Conservation (phyloP, 257 asterid genomes). For the Solanum chmielewskii region DNA sequence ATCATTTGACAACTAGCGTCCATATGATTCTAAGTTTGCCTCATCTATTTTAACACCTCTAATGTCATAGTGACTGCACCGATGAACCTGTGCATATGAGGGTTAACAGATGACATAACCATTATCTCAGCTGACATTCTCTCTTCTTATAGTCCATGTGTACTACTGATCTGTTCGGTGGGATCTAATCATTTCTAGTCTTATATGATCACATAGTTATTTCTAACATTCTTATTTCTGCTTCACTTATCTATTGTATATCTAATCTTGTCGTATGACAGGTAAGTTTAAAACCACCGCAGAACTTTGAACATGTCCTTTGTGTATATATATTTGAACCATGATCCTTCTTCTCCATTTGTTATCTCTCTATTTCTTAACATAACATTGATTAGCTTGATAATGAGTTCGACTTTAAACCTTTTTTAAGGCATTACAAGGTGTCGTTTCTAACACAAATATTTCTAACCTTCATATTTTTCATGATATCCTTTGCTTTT, state of each 20-base stretch:
- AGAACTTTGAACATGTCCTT: background rate
- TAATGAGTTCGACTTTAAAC: background rate
- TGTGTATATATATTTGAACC: background rate
- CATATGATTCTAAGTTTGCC: background rate
- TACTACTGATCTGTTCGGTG: background rate
- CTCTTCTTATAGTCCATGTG: background rate
- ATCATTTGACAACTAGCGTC: background rate
- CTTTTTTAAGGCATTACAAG: background rate
- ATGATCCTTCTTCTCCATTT: background rate
- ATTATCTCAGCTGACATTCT: background rate
- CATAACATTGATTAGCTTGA: background rate
- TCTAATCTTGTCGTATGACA: background rate
- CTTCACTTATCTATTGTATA: background rate
- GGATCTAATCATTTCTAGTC: background rate
- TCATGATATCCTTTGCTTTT: background rate
- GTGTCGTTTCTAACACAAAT: background rate
- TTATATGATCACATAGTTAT: background rate
- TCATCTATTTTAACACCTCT: background rate
- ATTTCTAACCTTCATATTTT: background rate
- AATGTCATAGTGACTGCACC: background rate
- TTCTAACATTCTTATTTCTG: background rate
- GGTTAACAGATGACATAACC: background rate
- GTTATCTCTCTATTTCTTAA: background rate
- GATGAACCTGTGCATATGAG: background rate
- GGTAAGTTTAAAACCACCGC: background rate